Base-by-base conservation (phyloP, 305 asterid species). In the Rubia peregrina region DNA sequence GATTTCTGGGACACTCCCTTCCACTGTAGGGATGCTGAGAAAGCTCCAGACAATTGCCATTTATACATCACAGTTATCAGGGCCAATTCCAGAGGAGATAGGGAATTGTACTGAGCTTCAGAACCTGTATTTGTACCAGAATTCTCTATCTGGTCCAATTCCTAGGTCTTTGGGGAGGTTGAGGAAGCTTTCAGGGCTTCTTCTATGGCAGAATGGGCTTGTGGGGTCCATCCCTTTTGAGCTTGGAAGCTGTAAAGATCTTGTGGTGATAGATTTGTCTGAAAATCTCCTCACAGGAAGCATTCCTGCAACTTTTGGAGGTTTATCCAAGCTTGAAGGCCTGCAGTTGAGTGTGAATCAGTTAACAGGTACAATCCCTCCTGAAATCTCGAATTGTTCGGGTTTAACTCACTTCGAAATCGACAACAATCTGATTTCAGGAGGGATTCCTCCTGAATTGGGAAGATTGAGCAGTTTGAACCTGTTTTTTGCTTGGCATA, bases 401-500 rank as follows among this genome's bases (percentile, higher is more conserved):
- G 74, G 80, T 46, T 76, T 94, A 71, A 87, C 91, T 82, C 94
- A 88, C 72, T 75, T 94, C 78, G 99, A 94, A 77, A 83, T 94
- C 16, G 99, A 94, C 80, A 91, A 94, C 82, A 94, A 94, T 71
- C 73, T 21, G 3, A 71, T 94, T 36, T 83, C 91, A 0, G 99
- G 98, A 0, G 94, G 90, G 42, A 87, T 94, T 65, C 99, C 99
- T 2, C 19, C 33, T 30, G 75, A 83, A 41, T 83, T 94, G 33
- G 96, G 99, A 53, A 86, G 80, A 21, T 46, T 94, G 51, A 76
- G 68, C 73, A 82, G 81, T 68, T 66, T 94, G 80, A 88, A 81
- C 65, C 84, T 94, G 79, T 86, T 94, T 70, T 94, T 91, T 41
- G 98, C 99, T 69, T 94, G 99, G 99, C 83, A 78, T 87, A 94